Percentiles rank a stretch among this genome's conserved stretches.
phyloP scores from a whole-genome alignment of 495 filamentous ascomycete species.

The Umbilicaria muhlenbergii region DNA sequence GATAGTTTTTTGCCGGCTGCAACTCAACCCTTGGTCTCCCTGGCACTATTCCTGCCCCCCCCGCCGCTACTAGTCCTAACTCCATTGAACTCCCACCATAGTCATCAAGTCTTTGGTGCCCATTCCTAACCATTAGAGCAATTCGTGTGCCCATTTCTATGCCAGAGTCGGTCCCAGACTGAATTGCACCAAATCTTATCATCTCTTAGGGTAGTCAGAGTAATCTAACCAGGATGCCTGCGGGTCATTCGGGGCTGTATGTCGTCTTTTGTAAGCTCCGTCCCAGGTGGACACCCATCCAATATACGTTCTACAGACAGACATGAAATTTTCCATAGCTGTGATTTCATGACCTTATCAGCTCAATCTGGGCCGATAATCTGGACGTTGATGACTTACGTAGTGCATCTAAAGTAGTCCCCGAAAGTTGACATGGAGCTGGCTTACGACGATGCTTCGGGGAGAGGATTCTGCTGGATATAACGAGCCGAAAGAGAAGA shows the following conservation, averaged over 20 bases:
- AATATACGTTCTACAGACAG: constrained; percentile 77
- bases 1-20: constrained; percentile 92
- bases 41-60: constrained; percentile 82
- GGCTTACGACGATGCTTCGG: too few species aligned
- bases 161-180: constrained; percentile 87
- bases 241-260: constrained; percentile 93
- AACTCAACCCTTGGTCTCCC: constrained; percentile 91
- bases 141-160: constrained; percentile 88
- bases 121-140: constrained; percentile 71
- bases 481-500: too few species aligned
- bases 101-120: constrained; percentile 89
- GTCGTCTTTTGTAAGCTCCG: constrained; percentile 73
- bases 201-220: constrained; percentile 79
- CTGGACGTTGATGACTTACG: constrained; percentile 39
- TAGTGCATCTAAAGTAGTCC: constrained; percentile 67
- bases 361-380: constrained; percentile 5
- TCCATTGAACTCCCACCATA: too few species aligned
- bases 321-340: constrained; percentile 89
- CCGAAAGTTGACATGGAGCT: constrained; percentile 79
- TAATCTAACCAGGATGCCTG: constrained; percentile 77
- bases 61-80: constrained; percentile 88
- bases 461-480: too few species aligned
- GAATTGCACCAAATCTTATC: constrained; percentile 89
- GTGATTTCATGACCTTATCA: neutral
- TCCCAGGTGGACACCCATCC: constrained; percentile 77